Percentiles rank a stretch among this genome's conserved stretches.
phyloP scores from a whole-genome alignment of 2,329 filamentous ascomycete species.

The Diaporthe capsici region DNA sequence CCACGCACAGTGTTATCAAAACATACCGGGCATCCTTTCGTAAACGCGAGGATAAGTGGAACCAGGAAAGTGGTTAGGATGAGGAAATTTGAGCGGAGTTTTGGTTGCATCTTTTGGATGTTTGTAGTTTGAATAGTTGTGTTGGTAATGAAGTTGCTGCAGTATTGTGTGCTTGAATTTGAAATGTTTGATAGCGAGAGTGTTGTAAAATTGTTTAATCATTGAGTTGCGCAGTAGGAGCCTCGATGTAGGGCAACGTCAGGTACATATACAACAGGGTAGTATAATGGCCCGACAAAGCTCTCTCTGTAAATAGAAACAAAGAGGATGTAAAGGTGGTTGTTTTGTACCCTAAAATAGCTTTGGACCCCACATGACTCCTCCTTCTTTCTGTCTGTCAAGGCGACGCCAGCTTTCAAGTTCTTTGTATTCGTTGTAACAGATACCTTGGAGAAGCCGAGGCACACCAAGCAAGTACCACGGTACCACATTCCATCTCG shows the following conservation, averaged over 20 bases:
- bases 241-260: background rate
- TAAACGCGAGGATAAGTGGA: background rate
- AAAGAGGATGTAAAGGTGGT: too few relatives aligned
- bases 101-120: background rate
- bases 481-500: background rate
- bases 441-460: background rate
- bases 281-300: background rate
- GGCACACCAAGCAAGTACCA: background rate
- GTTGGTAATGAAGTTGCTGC: background rate
- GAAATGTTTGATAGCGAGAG: background rate
- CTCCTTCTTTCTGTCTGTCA: background rate
- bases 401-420: background rate
- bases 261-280: background rate
- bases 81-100: background rate
- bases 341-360: background rate
- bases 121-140: background rate
- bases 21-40: background rate
- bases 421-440: background rate
- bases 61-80: background rate
- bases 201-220: background rate
- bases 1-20: slow-evolving; percentile 17
- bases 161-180: background rate
- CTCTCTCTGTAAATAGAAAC: background rate
- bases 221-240: background rate
- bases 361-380: background rate